Base-by-base conservation (phyloP, 192 early-diverging fungal genomes). In the Allomyces macrogynus region DNA sequence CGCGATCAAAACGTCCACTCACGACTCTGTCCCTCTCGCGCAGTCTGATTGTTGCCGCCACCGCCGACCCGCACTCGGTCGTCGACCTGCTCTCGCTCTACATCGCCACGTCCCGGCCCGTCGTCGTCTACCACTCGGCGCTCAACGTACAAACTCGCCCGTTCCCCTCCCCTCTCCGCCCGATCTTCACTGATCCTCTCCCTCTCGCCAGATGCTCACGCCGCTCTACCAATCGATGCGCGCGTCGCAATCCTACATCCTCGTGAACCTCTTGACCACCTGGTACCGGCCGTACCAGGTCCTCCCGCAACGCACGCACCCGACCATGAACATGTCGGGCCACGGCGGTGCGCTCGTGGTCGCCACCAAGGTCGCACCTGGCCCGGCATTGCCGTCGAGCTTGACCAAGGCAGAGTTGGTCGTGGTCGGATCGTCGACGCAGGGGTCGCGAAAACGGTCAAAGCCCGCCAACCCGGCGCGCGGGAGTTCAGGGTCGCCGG, bases 161-260 rank as follows among this genome's bases (percentile, higher is more conserved):
- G n/a, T n/a, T n/a, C n/a, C n/a, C n/a, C n/a, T 24, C 54, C 9
- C 23, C 0, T 14, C 23, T 64, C 22, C 23, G 14, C 23, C 23
- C 22, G 10, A n/a, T n/a, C n/a, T n/a, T n/a, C n/a, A n/a, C n/a
- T n/a, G n/a, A n/a, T n/a, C n/a, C n/a, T n/a, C n/a, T n/a, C 9
- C 23, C 0, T 14, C 23, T 64, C 22, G n/a, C n/a, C 60, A 81
- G 10, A 75, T 74, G 0, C 77, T 82, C 18, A 91, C 82, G 49
- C 68, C 94, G 62, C 89, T 91, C 60, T 84, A 88, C 14, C 87
- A 92, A 69, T 93, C 87, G 87, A 74, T 95, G 62, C 80, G 96
- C 25, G 86, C 93, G 69, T 89, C 88, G 65, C 89, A 90, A 72
- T 82, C 71, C 67, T 69, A 67, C 57, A 23, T 40, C 61, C 60